Evolutionary conservation across 495 filamentous ascomycete genomes (phyloP).

Genomic region (Lepidopterella palustris): DNA sequence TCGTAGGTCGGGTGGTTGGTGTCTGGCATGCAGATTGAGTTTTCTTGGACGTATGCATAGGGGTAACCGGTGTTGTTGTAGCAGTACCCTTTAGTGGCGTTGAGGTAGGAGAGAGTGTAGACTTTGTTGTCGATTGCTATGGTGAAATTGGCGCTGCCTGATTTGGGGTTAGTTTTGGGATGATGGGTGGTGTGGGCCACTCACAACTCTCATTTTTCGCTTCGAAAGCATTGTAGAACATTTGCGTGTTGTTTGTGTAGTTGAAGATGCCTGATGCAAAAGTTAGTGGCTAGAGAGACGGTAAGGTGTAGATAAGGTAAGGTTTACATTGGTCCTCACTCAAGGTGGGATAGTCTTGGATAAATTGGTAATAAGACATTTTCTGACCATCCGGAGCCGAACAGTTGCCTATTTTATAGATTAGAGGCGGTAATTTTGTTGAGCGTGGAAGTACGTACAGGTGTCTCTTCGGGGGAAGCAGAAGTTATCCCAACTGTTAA

Average conservation of each 20-base stretch:
- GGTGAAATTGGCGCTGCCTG: neutral
- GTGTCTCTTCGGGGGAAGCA: no score
- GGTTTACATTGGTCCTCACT: neutral
- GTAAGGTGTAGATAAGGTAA: neutral
- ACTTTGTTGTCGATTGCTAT: neutral
- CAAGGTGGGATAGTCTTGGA: neutral
- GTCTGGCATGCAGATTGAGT: constrained; percentile 13
- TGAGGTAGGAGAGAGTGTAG: neutral
- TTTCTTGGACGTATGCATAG: neutral
- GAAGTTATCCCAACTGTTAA: neutral
- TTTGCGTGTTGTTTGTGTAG: constrained; percentile 9
- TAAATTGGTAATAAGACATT: neutral
- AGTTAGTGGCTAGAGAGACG: neutral
- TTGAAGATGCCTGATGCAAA: constrained; percentile 2
- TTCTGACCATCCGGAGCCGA: neutral
- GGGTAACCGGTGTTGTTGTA: neutral
- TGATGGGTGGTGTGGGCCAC: neutral
- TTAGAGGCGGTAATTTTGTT: neutral
- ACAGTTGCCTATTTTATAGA: neutral
- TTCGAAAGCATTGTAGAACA: neutral
- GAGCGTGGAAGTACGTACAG: neutral
- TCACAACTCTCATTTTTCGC: neutral
- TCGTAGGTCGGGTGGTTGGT: constrained; percentile 9
- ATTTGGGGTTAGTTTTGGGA: neutral
- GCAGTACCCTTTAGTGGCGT: neutral